Evolutionary conservation across 1,284 basidiomycete genomes (phyloP), one percentile per base, ranked within the genome.

Genomic region (Athelia psychrophila): DNA sequence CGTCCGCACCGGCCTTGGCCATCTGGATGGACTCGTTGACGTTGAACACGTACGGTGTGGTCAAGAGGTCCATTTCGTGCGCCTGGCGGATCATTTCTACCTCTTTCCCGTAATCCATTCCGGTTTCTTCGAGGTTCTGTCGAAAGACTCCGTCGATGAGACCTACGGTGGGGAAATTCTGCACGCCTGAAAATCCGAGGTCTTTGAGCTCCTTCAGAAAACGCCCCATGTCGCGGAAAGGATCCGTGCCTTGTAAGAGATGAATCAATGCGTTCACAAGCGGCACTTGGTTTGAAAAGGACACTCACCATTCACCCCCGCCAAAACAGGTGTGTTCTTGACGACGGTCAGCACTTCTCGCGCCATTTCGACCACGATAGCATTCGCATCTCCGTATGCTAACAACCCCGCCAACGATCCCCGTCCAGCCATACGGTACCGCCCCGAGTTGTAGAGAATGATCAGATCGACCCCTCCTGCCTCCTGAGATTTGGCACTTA

Each of bases 311-410:
- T 62, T 66, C 46, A 66, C 49, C 6, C 64, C 65, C 8, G 63
- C 64, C 4, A 66, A 50, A 40, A 65, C 65, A 2, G 59, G 54
- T 12, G 60, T 66, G 33, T 61, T 40, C 51, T 62, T 62, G 22
- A 66, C 64, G 30, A 63, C 50, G 0, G 66, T 65, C 50, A 68
- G 46, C 5, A 53, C 56, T 48, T 67, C 63, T 38, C 55, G 56
- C 8, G 58, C 63, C 64, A 68, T 66, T 24, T 66, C 64, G 6
- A 67, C 49, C 56, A 68, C 56, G 51, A 64, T 62, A 16, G 49
- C 58, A 44, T 68, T 68, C 2, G 62, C 64, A 45, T 68, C 63
- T 19, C 66, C 64, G n/a, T 64, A 67, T 19, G 65, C 64, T 63
- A 65, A 64, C 36, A 64, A 51, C 32, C 63, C 65, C 54, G 66